phyloP scores from a whole-genome alignment of 257 asterid species.

The Solanum bukasovii region DNA sequence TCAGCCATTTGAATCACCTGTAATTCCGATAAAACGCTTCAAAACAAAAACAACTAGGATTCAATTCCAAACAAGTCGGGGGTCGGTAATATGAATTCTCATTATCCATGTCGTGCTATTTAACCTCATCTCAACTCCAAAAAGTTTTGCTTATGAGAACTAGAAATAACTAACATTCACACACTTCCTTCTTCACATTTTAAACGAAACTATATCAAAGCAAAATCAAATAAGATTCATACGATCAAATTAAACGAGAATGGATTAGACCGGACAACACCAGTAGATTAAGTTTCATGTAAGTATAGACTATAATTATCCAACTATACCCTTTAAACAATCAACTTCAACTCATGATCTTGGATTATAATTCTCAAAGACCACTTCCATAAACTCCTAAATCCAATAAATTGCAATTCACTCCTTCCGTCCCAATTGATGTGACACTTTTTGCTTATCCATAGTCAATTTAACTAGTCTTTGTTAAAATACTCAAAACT shows the following conservation, averaged over 20 bases:
- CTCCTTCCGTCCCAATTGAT: background rate
- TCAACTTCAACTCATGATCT: background rate
- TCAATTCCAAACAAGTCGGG: background rate
- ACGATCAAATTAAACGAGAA: background rate
- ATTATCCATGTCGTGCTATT: background rate
- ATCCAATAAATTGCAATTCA: background rate
- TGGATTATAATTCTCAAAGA: background rate
- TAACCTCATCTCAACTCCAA: background rate
- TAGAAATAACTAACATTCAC: background rate
- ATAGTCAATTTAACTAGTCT: background rate
- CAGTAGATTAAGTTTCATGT: background rate
- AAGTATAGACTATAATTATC: background rate
- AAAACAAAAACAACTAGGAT: background rate
- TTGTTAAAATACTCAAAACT: background rate
- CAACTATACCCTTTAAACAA: background rate
- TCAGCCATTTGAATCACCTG: slow-evolving; percentile 28
- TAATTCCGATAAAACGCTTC: background rate
- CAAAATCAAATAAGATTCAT: background rate
- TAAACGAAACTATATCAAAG: background rate
- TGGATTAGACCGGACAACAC: background rate
- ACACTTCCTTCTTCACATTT: background rate
- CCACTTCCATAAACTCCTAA: background rate
- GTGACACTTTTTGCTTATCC: background rate
- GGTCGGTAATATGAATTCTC: background rate
- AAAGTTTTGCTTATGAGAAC: background rate